These are phyloP conservation scores for barley (Hordeum vulgare) DNA, from an alignment of 176 grass and related monocot genomes.

Conservation along the genomic window MorexV3_pseudomolecules_assembly NC_058519.1:65770381-65770880, in stretches of 20 bases:
- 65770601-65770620: constrained; percentile 96
- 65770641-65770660: constrained; percentile 97
- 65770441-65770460: constrained; percentile 71
- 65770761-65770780: constrained; percentile 98
- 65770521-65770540: constrained; percentile 96
- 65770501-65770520: constrained; percentile 99
- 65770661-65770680: constrained; percentile 99
- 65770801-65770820: not conserved
- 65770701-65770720: constrained; percentile 94
- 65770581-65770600: constrained; percentile 99
- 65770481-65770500: constrained; percentile 93
- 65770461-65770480: constrained; percentile 61
- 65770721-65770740: constrained; percentile 95
- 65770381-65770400: constrained; percentile 97
- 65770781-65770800: constrained; percentile 1
- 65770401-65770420: constrained; percentile 87
- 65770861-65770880: constrained; percentile 99
- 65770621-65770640: constrained; percentile 85
- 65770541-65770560: constrained; percentile 93
- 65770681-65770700: constrained; percentile 95
- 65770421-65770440: constrained; percentile 94
- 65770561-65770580: constrained; percentile 99
- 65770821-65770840: constrained; percentile 11
- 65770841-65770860: constrained; percentile 54
- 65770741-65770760: constrained; percentile 99